Base-by-base conservation (phyloP, 805 yeast species). In the Komagataella phaffii region DNA sequence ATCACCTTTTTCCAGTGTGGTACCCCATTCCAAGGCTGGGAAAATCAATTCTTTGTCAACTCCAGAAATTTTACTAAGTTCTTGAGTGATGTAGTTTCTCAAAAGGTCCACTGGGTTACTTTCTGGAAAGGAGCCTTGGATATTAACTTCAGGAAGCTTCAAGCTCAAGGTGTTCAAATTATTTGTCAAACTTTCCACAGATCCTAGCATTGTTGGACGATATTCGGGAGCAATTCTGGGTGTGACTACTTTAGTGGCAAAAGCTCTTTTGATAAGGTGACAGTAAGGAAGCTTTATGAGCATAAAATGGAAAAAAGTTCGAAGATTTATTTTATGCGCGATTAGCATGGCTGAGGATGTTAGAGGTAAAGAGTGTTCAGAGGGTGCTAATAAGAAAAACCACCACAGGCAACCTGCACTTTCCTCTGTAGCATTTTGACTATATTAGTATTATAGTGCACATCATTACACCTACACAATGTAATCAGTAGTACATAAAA, bases 1-100 rank as follows among this genome's bases (percentile, higher is more conserved):
- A 67, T 93, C 99, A 63, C 98, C 99, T 62, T 91, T 84, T 54
- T 89, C 96, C 58, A 85, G 70, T 45, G 89, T 83, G 57, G 77
- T 74, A 19, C 96, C 88, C 75, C 91, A 79, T 68, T 93, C 98
- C 61, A 93, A 75, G 44, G 96, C 88, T 53, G 88, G 86, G 67
- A 75, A 87, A 56, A 90, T 87, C 50, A 88, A 64, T 3, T 71
- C 69, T 52, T 76, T 69, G 53, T 83, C 85, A 45, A 89, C 95
- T 44, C 83, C 84, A 17, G 95, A 76, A 58, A 93, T 70, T 57
- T 75, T 72, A 54, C 85, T 74, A 54, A 93, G 75, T 64, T 90
- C 91, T 56, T 79, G 76, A 50, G 96, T 72, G 65, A 93, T 87
- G 69, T 87, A 88, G 66, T 89, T 86, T 74, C 98, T 85, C 74